Conservation (phyloP, 371 early-diverging fungal genomes). For the Mucor mucedo region DNA sequence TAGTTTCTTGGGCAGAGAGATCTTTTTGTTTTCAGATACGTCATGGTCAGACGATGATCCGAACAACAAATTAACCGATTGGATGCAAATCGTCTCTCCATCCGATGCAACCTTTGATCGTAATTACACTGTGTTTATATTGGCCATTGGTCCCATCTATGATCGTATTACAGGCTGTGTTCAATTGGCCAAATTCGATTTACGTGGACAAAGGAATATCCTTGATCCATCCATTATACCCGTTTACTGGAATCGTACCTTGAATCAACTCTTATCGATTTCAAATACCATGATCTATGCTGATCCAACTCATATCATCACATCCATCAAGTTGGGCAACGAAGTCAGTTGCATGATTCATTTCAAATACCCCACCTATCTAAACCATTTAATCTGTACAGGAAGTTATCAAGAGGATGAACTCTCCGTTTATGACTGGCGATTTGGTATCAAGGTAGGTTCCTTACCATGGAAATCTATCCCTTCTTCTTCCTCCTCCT, state of each 20-base stretch:
- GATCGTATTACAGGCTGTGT: constrained; percentile 30
- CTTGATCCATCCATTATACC: constrained; percentile 33
- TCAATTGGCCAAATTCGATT: constrained; percentile 29
- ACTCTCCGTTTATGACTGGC: constrained; percentile 37
- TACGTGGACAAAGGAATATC: constrained; percentile 20
- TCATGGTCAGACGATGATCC: constrained; percentile 31
- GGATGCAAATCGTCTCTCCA: constrained; percentile 29
- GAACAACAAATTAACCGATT: constrained; percentile 10
- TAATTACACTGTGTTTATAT: constrained; percentile 27
- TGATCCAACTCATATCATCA: constrained; percentile 16
- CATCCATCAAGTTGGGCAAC: constrained; percentile 21
- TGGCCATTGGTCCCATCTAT: constrained; percentile 32
- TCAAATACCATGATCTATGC: not conserved
- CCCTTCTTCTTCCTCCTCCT: too few relatives aligned
- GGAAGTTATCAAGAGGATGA: constrained; percentile 38
- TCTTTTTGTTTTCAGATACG: constrained; percentile 35
- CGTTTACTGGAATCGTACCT: constrained; percentile 23
- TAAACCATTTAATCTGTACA: constrained; percentile 40
- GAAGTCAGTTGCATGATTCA: constrained; percentile 41
- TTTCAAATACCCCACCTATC: constrained; percentile 35
- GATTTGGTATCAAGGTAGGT: constrained; percentile 44
- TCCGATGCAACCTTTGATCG: constrained; percentile 15
- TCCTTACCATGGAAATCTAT: constrained; percentile 40
- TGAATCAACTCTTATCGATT: constrained; percentile 6
- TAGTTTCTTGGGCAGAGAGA: constrained; percentile 33